phyloP scores from a whole-genome alignment of 2,329 filamentous ascomycete species.

The Dactylellina haptotyla region DNA sequence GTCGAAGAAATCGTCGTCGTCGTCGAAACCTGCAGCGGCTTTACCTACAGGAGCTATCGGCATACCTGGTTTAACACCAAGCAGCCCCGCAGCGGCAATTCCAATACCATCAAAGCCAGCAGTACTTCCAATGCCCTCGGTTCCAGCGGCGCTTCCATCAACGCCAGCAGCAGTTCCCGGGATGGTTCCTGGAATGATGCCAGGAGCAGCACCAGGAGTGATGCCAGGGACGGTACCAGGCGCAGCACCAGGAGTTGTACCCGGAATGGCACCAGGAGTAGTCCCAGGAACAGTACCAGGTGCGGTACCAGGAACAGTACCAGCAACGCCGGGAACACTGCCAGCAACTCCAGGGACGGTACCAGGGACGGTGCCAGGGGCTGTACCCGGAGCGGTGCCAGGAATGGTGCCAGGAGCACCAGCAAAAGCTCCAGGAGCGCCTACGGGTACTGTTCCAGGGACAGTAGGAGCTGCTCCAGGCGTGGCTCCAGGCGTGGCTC shows the following conservation, averaged over 20 bases:
- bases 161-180: background rate
- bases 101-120: background rate
- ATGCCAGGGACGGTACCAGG: background rate
- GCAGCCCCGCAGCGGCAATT: too few relatives aligned
- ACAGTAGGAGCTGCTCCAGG: background rate
- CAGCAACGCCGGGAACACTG: too few relatives aligned
- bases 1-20: background rate
- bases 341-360: too few relatives aligned
- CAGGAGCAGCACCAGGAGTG: background rate
- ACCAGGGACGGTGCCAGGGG: too few relatives aligned
- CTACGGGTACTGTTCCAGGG: background rate
- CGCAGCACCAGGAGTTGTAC: background rate
- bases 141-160: background rate
- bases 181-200: background rate
- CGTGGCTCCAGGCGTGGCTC: background rate
- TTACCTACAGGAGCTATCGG: background rate
- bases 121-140: background rate
- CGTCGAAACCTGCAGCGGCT: background rate
- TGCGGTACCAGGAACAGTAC: too few relatives aligned
- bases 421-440: background rate
- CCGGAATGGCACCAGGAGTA: background rate
- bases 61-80: conserved; percentile 5
- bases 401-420: background rate
- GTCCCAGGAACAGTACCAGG: background rate
- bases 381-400: background rate